A percentile compares a stretch with the other conserved stretches of the same genome.
Evolutionary conservation across 1,139 yeast species (phyloP).

Genomic region (Sugiyamaella novakii): DNA sequence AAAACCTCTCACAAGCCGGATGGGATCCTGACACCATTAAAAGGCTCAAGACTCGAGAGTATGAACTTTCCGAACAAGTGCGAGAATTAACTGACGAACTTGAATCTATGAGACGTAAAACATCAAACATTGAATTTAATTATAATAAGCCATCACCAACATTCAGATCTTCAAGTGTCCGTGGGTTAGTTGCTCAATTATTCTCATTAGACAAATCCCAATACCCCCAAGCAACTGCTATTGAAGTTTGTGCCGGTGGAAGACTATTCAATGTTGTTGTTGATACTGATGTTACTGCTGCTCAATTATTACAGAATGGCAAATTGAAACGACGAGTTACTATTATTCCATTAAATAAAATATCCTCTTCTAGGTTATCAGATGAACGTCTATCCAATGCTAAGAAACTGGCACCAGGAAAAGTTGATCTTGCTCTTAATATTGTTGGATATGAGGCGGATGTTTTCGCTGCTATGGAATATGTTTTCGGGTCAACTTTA

Average conservation of each 20-base stretch:
- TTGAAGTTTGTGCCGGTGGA: constrained; percentile 95
- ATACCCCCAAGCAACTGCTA: constrained; percentile 70
- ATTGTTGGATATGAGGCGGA: constrained; percentile 73
- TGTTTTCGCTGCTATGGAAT: constrained; percentile 82
- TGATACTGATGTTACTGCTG: constrained; percentile 81
- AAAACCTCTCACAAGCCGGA: constrained; percentile 56
- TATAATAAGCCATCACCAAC: constrained; percentile 65
- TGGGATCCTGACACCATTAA: constrained; percentile 56
- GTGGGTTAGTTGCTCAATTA: constrained; percentile 88
- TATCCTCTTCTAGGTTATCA: constrained; percentile 52
- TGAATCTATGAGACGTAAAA: constrained; percentile 61
- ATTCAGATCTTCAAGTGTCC: constrained; percentile 62
- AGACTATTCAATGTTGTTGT: constrained; percentile 88
- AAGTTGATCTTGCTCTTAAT: constrained; percentile 84
- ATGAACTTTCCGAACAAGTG: constrained; percentile 40
- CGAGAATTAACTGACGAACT: constrained; percentile 53
- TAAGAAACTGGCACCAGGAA: constrained; percentile 70
- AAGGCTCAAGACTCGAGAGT: constrained; percentile 49
- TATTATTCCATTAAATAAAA: constrained; percentile 87
- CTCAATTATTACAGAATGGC: constrained; percentile 78
- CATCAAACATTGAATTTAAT: constrained; percentile 75
- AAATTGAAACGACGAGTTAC: constrained; percentile 81
- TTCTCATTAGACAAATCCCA: constrained; percentile 65
- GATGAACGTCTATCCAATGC: constrained; percentile 51
- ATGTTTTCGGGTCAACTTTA: constrained; percentile 84